A percentile compares a stretch with the other conserved stretches of the same genome.
phyloP scores from a whole-genome alignment of 2,329 filamentous ascomycete species.

The Didymella keratinophila region DNA sequence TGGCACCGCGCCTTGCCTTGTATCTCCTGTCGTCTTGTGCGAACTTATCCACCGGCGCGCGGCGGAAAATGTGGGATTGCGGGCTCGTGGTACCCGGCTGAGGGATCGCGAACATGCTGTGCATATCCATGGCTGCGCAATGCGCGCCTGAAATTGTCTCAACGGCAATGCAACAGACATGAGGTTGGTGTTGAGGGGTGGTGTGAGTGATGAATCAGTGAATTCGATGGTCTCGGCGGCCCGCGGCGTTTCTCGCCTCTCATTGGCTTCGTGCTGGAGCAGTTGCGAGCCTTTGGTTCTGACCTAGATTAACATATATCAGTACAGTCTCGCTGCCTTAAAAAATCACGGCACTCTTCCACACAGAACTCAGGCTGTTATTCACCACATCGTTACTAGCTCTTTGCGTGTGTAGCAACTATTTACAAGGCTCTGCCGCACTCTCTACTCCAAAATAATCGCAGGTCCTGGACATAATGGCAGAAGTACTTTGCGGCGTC shows the following conservation, averaged over 20 bases:
- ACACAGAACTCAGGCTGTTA: too few relatives aligned
- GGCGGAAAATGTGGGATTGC: conserved; percentile 28
- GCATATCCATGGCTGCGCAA: conserved; percentile 49
- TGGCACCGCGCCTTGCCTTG: conserved; percentile 52
- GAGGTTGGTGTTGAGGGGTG: conserved; percentile 24
- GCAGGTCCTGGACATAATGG: conserved; percentile 32
- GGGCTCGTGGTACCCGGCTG: conserved; percentile 25
- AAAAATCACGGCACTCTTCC: too few relatives aligned
- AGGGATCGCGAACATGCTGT: conserved; percentile 46
- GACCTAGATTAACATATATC: too few relatives aligned
- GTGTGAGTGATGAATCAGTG: conserved; percentile 36
- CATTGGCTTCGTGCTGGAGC: conserved; percentile 24
- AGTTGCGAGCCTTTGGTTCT: not conserved
- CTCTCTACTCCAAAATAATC: not conserved
- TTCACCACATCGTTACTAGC: too few relatives aligned
- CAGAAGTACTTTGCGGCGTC: conserved; percentile 51
- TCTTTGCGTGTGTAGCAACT: not conserved
- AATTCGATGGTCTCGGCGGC: conserved; percentile 21
- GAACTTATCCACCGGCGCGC: conserved; percentile 46
- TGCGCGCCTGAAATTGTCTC: conserved; percentile 27
- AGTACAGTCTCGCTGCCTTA: not conserved
- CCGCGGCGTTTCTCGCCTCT: conserved; percentile 40
- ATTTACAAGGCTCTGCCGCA: not conserved
- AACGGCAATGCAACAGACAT: conserved; percentile 42
- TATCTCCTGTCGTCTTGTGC: conserved; percentile 31